Evolutionary conservation across 495 filamentous ascomycete species (phyloP), one percentile per base, ranked within the genome.

Genomic region (Pyrenopolyporus hunteri): DNA sequence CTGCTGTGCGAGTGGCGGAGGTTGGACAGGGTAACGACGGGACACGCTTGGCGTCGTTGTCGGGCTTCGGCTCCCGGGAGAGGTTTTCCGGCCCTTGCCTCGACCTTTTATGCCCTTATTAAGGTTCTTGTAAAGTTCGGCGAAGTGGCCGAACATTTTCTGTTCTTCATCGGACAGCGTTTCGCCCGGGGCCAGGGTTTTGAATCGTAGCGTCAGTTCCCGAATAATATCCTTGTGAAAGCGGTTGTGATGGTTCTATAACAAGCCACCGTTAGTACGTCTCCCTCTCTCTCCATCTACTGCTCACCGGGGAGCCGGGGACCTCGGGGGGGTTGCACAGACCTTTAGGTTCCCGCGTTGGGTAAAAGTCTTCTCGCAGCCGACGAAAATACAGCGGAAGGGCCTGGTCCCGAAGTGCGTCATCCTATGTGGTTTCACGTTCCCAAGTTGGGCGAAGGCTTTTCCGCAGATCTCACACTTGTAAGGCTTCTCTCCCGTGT

Each of bases 61-160:
- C 8, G 57, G 19, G 10, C 16, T 32, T 14, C 64, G 68, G 13
- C 57, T 8, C 26, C 69, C 66, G 10, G 69, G 54, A 6, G 65
- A 63, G 17, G 83, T 80, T 57, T 80, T 85, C 39, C 91, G 83
- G 71, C 94, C 87, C 72, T 93, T 93, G 14, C 93, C 93, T 9
- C 93, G 87, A 5, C 93, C 93, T 74, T 92, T 96, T 74, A 93
- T 96, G 2, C 92, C 93, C 66, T 95, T 96, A 72, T 92, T 93
- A 65, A 89, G 89, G 71, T 97, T 95, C 77, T 95, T 96, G 82
- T 97, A 97, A 28, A 94, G 78, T 1, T 86, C 81, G 2, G 87
- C 84, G 60, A 98, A 95, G 70, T 97, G 96, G 66, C 90, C 83
- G 82, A 89, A 92, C 26, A 97, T 74, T 54, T 91, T 89, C 57